phyloP scores from a whole-genome alignment of 768 basidiomycete species.

The Flagelloscypha sp. region DNA sequence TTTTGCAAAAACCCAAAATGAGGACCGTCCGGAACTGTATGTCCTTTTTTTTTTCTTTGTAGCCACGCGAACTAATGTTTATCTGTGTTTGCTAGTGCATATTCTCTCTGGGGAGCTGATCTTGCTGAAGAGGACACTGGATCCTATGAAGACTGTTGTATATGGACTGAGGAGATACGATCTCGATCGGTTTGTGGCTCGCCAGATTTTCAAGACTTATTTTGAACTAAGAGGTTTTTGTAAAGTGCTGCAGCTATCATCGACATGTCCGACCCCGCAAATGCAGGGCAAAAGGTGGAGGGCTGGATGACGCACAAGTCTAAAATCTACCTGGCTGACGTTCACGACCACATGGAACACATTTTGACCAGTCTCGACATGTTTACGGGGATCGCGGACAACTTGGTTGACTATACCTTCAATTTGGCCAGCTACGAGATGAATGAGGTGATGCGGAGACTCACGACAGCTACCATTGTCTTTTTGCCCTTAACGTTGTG shows the following conservation, averaged over 20 bases:
- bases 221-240: too few relatives aligned
- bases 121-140: constrained; percentile 64
- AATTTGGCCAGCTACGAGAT: too few relatives aligned
- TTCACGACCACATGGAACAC: constrained; percentile 71
- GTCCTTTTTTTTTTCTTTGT: constrained; percentile 18
- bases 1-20: constrained; percentile 55
- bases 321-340: constrained; percentile 67
- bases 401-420: constrained; percentile 67
- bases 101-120: constrained; percentile 70
- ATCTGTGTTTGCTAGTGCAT: constrained; percentile 41
- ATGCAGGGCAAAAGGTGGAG: too few relatives aligned
- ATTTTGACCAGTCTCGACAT: constrained; percentile 63
- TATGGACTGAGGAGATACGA: constrained; percentile 66
- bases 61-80: background rate
- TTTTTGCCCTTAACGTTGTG: constrained; percentile 42
- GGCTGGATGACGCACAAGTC: constrained; percentile 64
- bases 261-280: too few relatives aligned
- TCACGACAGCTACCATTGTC: constrained; percentile 42
- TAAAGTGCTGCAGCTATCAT: too few relatives aligned
- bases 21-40: constrained; percentile 49
- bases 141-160: constrained; percentile 61
- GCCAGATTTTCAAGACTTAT: too few relatives aligned
- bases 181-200: constrained; percentile 53
- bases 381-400: constrained; percentile 63
- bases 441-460: constrained; percentile 26